Percentiles rank a stretch among this genome's conserved stretches.
These are phyloP conservation scores for Cryptococcus sp. DNA, from an alignment of 1,284 basidiomycete species.

Conservation along the genomic window DNA sequence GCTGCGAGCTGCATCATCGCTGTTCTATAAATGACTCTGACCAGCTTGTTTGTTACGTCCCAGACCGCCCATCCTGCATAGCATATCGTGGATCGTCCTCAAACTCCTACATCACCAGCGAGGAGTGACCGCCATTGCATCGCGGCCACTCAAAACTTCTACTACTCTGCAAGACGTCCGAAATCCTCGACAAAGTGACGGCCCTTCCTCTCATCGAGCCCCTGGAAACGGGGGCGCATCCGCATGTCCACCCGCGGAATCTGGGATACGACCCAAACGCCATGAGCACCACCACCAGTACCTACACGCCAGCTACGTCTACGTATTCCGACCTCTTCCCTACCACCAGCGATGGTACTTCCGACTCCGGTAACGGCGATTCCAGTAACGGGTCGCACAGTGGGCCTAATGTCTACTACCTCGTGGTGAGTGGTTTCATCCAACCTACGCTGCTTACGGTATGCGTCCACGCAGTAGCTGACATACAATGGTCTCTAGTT, in stretches of 20 bases:
- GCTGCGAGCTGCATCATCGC: background rate
- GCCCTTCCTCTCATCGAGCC: too few species aligned
- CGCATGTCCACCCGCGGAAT: constrained; percentile 1
- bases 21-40: background rate
- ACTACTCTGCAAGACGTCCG: too few species aligned
- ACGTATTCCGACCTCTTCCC: constrained; percentile 19
- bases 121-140: too few species aligned
- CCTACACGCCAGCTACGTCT: constrained; percentile 6
- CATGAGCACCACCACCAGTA: background rate
- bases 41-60: too few species aligned
- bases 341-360: constrained; percentile 8
- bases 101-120: too few species aligned
- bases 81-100: too few species aligned
- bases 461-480: background rate
- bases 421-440: constrained; percentile 26
- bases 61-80: too few species aligned
- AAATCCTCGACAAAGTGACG: too few species aligned
- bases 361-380: constrained; percentile 2
- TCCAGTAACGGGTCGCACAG: background rate
- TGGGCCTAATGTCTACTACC: constrained; percentile 32
- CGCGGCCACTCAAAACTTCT: too few species aligned
- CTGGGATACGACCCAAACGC: constrained; percentile 11
- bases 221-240: too few species aligned
- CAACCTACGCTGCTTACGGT: background rate
- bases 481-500: constrained; percentile 27